phyloP scores from a whole-genome alignment of 2,329 filamentous ascomycete genomes.

The Arthrobotrys musiformis region DNA sequence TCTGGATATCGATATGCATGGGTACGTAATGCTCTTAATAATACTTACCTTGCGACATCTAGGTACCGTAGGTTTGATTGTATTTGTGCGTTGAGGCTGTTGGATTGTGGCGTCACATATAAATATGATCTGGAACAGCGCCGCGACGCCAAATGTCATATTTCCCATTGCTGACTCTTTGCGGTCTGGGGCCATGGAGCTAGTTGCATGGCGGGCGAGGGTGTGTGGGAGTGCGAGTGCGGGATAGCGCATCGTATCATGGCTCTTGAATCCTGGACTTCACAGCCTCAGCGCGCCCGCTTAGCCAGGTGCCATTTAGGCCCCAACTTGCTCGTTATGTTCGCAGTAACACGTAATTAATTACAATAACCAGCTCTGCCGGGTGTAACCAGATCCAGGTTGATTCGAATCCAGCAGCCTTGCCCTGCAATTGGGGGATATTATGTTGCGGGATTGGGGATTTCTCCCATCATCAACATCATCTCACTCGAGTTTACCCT shows the following conservation, averaged over 20 bases:
- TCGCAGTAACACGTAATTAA: conserved; percentile 1
- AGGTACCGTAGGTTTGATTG: too few relatives aligned
- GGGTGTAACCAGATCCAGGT: conserved; percentile 10
- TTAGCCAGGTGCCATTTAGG: background rate
- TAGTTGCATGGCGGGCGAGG: background rate
- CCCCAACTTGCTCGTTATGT: background rate
- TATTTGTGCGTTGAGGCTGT: background rate
- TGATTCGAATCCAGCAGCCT: background rate
- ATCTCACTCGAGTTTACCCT: background rate
- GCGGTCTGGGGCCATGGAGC: too few relatives aligned
- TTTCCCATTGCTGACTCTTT: conserved; percentile 12
- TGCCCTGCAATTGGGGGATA: too few relatives aligned
- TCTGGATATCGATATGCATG: too few relatives aligned
- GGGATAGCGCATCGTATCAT: background rate
- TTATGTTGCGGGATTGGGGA: too few relatives aligned
- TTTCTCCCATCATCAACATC: conserved; percentile 2
- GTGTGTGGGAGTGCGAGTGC: background rate
- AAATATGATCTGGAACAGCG: conserved; percentile 1
- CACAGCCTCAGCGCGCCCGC: conserved; percentile 8
- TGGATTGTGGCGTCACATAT: background rate
- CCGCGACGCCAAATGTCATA: conserved; percentile 13
- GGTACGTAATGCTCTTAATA: too few relatives aligned
- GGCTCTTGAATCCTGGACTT: background rate
- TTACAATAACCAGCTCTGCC: background rate
- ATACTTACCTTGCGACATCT: too few relatives aligned